A percentile compares a stretch with the other conserved stretches of the same genome.
Evolutionary conservation across 2,329 filamentous ascomycete species (phyloP).

Genomic region (Tolypocladium cylindrosporum): DNA sequence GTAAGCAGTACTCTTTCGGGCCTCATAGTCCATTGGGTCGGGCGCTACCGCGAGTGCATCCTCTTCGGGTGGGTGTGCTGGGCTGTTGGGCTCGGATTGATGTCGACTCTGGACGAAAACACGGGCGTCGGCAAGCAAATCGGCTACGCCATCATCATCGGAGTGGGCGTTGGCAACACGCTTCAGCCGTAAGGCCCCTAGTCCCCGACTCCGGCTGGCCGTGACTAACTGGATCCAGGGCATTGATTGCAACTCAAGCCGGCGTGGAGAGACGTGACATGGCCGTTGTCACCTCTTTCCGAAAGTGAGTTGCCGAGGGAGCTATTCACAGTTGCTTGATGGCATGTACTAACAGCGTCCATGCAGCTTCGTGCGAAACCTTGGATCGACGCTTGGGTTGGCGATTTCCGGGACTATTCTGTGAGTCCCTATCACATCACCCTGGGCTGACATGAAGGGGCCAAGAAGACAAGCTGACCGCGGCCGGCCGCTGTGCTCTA

Average conservation of each 20-base stretch:
- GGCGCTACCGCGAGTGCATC: constrained; percentile 43
- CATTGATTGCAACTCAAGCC: constrained; percentile 45
- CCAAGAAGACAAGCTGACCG: background rate
- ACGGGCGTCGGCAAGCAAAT: constrained; percentile 42
- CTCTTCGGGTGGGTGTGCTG: constrained; percentile 42
- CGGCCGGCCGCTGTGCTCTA: constrained; percentile 2
- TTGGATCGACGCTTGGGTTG: constrained; percentile 27
- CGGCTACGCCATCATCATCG: constrained; percentile 42
- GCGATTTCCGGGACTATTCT: constrained; percentile 28
- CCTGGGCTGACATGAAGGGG: background rate
- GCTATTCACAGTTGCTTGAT: background rate
- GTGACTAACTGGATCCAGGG: constrained; percentile 12
- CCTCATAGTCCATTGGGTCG: constrained; percentile 40
- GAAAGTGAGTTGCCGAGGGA: constrained; percentile 21
- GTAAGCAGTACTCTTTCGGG: constrained; percentile 39
- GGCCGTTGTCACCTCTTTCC: constrained; percentile 32
- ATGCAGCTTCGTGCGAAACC: constrained; percentile 27
- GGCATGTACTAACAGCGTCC: background rate
- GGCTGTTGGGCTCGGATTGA: constrained; percentile 40
- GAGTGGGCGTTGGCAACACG: constrained; percentile 41
- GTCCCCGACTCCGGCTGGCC: background rate
- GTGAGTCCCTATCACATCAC: constrained; percentile 11
- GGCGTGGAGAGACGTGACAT: constrained; percentile 39
- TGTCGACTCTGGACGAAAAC: constrained; percentile 38
- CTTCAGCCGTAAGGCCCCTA: constrained; percentile 31